A percentile compares a stretch with the other conserved stretches of the same genome.
phyloP scores from a whole-genome alignment of 2,329 filamentous ascomycete genomes.

The Berkeleyomyces basicola region DNA sequence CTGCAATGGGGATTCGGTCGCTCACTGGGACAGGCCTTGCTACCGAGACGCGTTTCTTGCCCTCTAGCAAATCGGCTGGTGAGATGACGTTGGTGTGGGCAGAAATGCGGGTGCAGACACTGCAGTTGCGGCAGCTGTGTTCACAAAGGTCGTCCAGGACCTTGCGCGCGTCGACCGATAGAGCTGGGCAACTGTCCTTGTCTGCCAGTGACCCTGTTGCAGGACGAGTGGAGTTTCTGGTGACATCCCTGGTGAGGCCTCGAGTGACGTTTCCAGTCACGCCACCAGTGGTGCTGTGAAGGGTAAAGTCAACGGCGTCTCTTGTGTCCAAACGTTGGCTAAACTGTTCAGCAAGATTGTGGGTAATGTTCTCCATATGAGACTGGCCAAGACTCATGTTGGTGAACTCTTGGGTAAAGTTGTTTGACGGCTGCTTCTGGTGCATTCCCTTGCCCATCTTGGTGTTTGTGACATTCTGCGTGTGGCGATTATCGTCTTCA shows the following conservation, averaged over 20 bases:
- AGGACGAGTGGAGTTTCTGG: background rate
- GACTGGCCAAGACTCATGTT: slow-evolving; percentile 14
- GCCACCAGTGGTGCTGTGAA: slow-evolving; percentile 2
- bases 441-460: slow-evolving; percentile 1
- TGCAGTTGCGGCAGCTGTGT: slow-evolving; percentile 40
- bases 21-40: slow-evolving; percentile 50
- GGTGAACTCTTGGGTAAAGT: slow-evolving; percentile 15
- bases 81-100: slow-evolving; percentile 26
- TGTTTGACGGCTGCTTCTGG: slow-evolving; percentile 11
- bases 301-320: slow-evolving; percentile 9
- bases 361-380: slow-evolving; percentile 4
- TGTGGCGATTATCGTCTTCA: slow-evolving; percentile 8
- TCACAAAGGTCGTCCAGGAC: slow-evolving; percentile 37
- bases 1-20: slow-evolving; percentile 25
- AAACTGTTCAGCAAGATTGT: slow-evolving; percentile 14
- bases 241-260: background rate
- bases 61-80: slow-evolving; percentile 23
- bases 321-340: slow-evolving; percentile 13
- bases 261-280: slow-evolving; percentile 5
- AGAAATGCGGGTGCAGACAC: slow-evolving; percentile 38
- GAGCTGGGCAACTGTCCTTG: slow-evolving; percentile 24
- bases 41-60: slow-evolving; percentile 44
- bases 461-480: background rate
- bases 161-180: slow-evolving; percentile 35
- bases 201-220: background rate